A percentile compares a stretch with the other conserved stretches of the same genome.
Conservation (phyloP, 2,329 filamentous ascomycete species). For the Diaporthe caulivora region DNA sequence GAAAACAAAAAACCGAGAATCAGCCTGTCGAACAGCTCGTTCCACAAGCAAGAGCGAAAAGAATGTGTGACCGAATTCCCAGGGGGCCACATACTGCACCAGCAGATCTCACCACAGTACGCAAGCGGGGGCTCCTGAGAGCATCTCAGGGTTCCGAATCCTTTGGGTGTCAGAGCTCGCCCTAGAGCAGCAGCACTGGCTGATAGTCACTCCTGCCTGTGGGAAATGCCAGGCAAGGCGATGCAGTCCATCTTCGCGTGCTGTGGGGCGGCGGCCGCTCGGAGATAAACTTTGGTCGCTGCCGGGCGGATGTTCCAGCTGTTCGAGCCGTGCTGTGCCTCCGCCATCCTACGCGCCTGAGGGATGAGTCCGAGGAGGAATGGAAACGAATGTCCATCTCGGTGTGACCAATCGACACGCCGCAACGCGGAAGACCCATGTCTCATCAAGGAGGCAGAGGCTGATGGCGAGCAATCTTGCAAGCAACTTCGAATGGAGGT, state of each 20-base stretch:
- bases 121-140: not conserved
- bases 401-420: not conserved
- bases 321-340: not conserved
- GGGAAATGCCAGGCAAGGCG: not conserved
- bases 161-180: conserved; percentile 22
- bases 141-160: conserved; percentile 10
- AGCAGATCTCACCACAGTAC: conserved; percentile 3
- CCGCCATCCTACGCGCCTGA: not conserved
- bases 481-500: not conserved
- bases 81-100: not conserved
- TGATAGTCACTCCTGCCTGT: not conserved
- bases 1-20: not conserved
- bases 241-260: not conserved
- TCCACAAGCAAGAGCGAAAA: not conserved
- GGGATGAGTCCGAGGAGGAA: not conserved
- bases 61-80: not conserved
- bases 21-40: conserved; percentile 14
- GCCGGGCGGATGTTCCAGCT: not conserved
- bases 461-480: conserved; percentile 1
- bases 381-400: not conserved
- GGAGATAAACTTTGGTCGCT: not conserved
- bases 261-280: conserved; percentile 17
- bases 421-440: not conserved
- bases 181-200: not conserved
- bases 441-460: not conserved